Evolutionary conservation across 495 filamentous ascomycete species (phyloP), one percentile per base, ranked within the genome.

Genomic region (Neurospora sp.): DNA sequence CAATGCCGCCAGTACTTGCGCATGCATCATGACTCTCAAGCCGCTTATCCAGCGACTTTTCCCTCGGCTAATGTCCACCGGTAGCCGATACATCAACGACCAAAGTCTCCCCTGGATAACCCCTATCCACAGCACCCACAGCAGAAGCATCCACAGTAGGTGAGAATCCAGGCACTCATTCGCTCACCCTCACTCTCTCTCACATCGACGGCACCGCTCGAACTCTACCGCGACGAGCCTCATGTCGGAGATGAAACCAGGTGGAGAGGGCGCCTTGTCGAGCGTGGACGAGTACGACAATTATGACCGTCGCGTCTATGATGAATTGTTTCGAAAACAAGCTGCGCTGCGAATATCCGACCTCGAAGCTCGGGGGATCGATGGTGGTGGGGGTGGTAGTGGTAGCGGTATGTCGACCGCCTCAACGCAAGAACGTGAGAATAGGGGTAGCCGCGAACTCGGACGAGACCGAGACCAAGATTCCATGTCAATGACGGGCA

Each of bases 11-110:
- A 77, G 79, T 11, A 70, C 70, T 4, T 80, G 77, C 74, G 77
- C 76, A 12, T 79, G 75, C 73, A 74, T 78, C 70, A 79, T 80
- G 77, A 79, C 78, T 5, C 69, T 79, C 5, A 80, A 80, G 40
- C 79, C 79, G 0, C 73, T 79, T 48, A 76, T 80, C 40, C 73
- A 79, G 39, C 73, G 69, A 39, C 38, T 73, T 38, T 78, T 77
- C 69, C 76, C 77, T 11, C 65, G 71, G n/a, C 53, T 79, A 0
- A 70, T 80, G 27, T 72, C 74, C 7, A 48, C 69, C 2, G 14
- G 14, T 9, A 73, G 48, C 38, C 61, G 68, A 10, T 71, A 71
- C 71, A 38, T 41, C 44, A 72, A 73, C 37, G 75, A 75, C 22
- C 75, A 53, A n/a, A 74, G 72, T 53, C 74, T 79, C 2, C 73